Base-by-base conservation (phyloP, 2,329 filamentous ascomycete species). In the Dryadomyces quercivorus region DNA sequence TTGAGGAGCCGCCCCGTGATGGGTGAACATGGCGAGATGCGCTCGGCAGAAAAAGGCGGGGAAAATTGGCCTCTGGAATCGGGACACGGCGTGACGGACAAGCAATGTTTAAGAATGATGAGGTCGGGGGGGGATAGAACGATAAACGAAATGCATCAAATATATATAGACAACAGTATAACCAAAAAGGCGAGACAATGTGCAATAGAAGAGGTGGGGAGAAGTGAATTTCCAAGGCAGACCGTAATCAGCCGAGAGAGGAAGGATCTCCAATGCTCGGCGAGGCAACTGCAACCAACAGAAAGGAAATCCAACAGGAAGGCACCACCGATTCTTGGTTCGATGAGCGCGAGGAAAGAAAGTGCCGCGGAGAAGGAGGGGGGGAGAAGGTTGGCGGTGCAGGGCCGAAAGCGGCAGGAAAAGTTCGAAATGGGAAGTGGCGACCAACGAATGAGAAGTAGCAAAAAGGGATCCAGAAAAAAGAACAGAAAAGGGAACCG, bases 1-100 rank as follows among this genome's bases (percentile, higher is more conserved):
- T 56, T 58, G 66, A 65, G 21, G 16, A 1, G 36, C 21, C 1
- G 44, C 21, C n/a, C 44, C 22, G 21, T 18, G 50, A 18, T 51
- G 22, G n/a, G 50, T 40, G 12, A 60, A 59, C 59, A 61, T 59
- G 52, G 31, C 45, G 21, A 51, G 21, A 31, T 13, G 50, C 9
- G 15, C 12, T 15, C 15, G 36, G 38, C 21, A 44, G n/a, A 44
- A 20, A 44, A 20, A 44, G 42, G 18, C 16, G 42, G 42, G 18
- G 42, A 44, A 43, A n/a, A 40, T 40, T 40, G 36, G 36, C 10
- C 15, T 12, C 4, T 40, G 4, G 5, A 8, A 40, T 40, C 15
- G 42, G 42, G n/a, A 18, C 16, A 44, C 12, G 38, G 16, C 12
- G 38, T 15, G 38, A 20, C 18, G n/a, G 12, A 40, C 15, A 16